Base-by-base conservation (phyloP, 73 alveolate species). In the Stentor coeruleus region DNA sequence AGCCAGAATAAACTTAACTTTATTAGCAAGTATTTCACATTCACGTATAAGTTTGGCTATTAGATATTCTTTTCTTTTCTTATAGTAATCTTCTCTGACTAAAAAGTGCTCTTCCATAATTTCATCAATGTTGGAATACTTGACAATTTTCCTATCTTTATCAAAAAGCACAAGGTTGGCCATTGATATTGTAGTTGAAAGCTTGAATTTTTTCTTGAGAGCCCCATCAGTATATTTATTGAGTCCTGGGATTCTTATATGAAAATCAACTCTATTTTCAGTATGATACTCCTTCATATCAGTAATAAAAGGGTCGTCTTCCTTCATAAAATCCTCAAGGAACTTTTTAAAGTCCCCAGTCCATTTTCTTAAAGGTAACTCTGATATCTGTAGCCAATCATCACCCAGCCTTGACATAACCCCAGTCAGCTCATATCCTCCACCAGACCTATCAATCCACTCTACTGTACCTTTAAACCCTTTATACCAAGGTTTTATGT, bases 341-440 rank as follows among this genome's bases (percentile, higher is more conserved):
- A 94, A 94, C 84, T 89, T 85, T 96, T 93, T 89, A 57, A 93
- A 97, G 85, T 96, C 97, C 79, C 92, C 92, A 2, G 98, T 97
- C 99, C 99, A 95, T 90, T 93, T 96, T 76, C 95, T 91, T 40
- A 96, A 83, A 15, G 99, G 99, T 33, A 97, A 90, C 87, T 97
- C 99, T 79, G 92, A 87, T 42, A 97, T 97, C 60, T 85, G 85
- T 36, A 96, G 89, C 4, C 88, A 88, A 31, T 95, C 99, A 38
- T 92, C 96, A 37, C 82, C 92, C 40, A 87, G 85, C 83, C 91
- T 84, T 58, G 91, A 96, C 76, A 84, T 91, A 66, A 82, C 84
- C 2, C 99, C 99, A 77, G 88, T 90, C 77, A 93, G 92, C 4
- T 80, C 58, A 82, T 84, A 93, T 94, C 95, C 38, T 84, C 92